Evolutionary conservation across 1,284 basidiomycete genomes (phyloP).

Genomic region (Neonothopanus nambi): DNA sequence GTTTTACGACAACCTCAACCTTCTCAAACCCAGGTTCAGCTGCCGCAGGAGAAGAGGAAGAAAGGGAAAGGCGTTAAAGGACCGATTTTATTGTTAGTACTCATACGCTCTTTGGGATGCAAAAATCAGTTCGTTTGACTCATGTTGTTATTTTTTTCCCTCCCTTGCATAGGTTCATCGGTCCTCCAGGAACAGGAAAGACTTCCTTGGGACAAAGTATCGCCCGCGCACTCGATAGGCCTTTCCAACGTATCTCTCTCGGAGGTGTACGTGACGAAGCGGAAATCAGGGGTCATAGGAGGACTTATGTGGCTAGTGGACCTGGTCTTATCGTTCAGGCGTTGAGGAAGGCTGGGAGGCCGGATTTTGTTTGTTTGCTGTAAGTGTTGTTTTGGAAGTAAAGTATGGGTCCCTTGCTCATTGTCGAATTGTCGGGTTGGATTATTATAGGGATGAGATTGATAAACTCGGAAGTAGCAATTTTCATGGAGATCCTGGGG

Average conservation of each 20-base stretch:
- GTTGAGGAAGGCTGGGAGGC: constrained; percentile 80
- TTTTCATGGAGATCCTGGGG: constrained; percentile 87
- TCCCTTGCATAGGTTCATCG: constrained; percentile 59
- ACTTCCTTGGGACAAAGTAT: constrained; percentile 87
- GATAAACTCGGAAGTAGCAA: constrained; percentile 88
- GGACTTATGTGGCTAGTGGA: constrained; percentile 89
- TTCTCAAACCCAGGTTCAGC: too few species aligned
- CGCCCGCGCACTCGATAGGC: constrained; percentile 77
- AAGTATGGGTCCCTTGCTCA: too few species aligned
- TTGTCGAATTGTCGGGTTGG: too few species aligned
- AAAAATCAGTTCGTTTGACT: too few species aligned
- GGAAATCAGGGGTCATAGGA: constrained; percentile 84
- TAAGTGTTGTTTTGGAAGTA: too few species aligned
- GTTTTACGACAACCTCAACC: constrained; percentile 18
- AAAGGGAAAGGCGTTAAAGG: constrained; percentile 60
- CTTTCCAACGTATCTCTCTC: constrained; percentile 92
- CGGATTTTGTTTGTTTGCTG: constrained; percentile 80
- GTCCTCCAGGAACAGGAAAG: constrained; percentile 84
- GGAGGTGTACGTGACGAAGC: constrained; percentile 91
- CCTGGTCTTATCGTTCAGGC: constrained; percentile 89
- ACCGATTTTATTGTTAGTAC: constrained; percentile 75
- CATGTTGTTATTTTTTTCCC: background rate
- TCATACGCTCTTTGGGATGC: too few species aligned
- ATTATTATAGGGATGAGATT: constrained; percentile 57
- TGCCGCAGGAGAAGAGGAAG: constrained; percentile 12